A percentile compares a stretch with the other conserved stretches of the same genome.
Conservation (phyloP, 257 asterid genomes). For the Capsicum rhomboideum region DNA sequence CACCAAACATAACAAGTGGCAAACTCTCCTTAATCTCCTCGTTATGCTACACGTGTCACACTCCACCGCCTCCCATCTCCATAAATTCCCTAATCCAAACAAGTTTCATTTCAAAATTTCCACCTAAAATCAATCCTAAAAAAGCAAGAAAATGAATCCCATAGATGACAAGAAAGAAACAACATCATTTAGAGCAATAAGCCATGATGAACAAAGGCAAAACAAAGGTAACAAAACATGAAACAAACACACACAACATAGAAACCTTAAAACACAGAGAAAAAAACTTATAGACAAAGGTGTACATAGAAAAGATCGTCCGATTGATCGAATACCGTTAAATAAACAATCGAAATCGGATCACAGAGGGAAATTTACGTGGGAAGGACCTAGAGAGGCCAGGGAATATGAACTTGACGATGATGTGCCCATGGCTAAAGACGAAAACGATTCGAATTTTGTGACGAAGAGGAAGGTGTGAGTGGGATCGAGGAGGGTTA, state of each 20-base stretch:
- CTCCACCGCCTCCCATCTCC: neutral
- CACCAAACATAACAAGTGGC: neutral
- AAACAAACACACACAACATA: constrained; percentile 15
- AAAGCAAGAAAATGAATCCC: constrained; percentile 7
- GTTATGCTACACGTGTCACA: neutral
- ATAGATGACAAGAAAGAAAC: constrained; percentile 25
- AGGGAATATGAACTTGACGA: constrained; percentile 11
- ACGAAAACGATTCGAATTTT: constrained; percentile 45
- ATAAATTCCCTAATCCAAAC: neutral
- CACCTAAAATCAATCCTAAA: neutral
- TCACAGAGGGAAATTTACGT: constrained; percentile 49
- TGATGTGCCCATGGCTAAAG: constrained; percentile 28
- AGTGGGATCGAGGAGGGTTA: too few relatives aligned
- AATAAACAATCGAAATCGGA: constrained; percentile 32
- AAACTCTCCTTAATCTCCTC: too few relatives aligned
- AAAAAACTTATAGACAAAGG: constrained; percentile 51
- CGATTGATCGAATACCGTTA: constrained; percentile 29
- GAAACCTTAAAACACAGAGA: constrained; percentile 28
- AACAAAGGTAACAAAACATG: constrained; percentile 32
- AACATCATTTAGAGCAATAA: constrained; percentile 26
- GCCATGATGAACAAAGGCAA: constrained; percentile 28
- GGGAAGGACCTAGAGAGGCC: constrained; percentile 43
- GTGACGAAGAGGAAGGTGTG: constrained; percentile 48
- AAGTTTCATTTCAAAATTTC: neutral
- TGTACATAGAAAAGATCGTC: constrained; percentile 40